A percentile compares a stretch with the other conserved stretches of the same genome.
These are phyloP conservation scores for Amborella trichopoda DNA, from an alignment of 164 flowering plant species.

Conservation along the genomic window DNA sequence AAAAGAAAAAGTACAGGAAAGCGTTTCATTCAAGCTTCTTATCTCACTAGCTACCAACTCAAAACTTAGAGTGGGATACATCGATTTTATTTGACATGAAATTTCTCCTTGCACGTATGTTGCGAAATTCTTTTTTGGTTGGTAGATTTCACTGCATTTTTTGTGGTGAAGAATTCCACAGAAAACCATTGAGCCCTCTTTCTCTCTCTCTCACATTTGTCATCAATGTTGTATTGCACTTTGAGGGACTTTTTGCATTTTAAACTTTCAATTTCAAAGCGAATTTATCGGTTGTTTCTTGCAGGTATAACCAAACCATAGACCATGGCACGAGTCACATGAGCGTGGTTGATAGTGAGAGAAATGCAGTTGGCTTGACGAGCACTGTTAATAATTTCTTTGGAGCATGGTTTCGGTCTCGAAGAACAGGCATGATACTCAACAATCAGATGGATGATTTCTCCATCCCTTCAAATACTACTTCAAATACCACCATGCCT, in stretches of 20 bases:
- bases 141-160: background rate
- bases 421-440: constrained; percentile 50
- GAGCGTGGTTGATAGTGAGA: constrained; percentile 33
- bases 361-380: constrained; percentile 68
- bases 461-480: constrained; percentile 29
- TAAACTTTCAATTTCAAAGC: no score
- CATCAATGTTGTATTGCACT: no score
- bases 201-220: no score
- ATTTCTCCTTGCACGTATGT: background rate
- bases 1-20: constrained; percentile 1
- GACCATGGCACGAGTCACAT: constrained; percentile 65
- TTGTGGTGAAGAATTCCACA: no score
- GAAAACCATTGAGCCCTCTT: no score
- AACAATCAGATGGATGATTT: constrained; percentile 82
- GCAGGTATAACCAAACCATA: constrained; percentile 64
- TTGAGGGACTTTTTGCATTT: no score
- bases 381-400: constrained; percentile 40
- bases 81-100: background rate
- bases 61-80: background rate
- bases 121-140: background rate
- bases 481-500: constrained; percentile 17
- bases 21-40: background rate
- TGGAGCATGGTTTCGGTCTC: constrained; percentile 39
- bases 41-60: background rate
- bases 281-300: no score